phyloP scores from a whole-genome alignment of 1,139 yeast species.

The Pichia cactophila region DNA sequence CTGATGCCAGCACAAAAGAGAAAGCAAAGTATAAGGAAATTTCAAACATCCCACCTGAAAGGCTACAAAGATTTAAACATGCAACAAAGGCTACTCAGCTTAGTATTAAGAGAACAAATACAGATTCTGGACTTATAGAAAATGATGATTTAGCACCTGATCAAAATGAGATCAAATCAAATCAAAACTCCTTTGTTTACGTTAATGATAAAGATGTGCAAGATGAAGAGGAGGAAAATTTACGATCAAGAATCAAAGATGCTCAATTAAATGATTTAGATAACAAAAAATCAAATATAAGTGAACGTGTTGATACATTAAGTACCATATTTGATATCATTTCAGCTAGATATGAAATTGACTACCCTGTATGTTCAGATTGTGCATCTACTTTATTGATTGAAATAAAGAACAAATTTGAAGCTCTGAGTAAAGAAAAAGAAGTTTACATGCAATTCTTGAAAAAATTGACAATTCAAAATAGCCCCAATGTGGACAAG shows the following conservation, averaged over 20 bases:
- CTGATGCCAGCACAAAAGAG: neutral
- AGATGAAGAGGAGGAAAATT: conserved; percentile 1
- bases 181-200: conserved; percentile 7
- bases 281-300: conserved; percentile 28
- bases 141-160: neutral
- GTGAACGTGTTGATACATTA: conserved; percentile 34
- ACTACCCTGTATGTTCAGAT: conserved; percentile 81
- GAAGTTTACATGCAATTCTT: conserved; percentile 71
- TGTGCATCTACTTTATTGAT: conserved; percentile 65
- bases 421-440: conserved; percentile 68
- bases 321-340: conserved; percentile 60
- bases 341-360: conserved; percentile 68
- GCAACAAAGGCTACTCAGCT: conserved; percentile 17
- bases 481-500: conserved; percentile 37
- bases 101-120: conserved; percentile 2
- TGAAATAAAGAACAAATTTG: conserved; percentile 65
- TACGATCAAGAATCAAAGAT: neutral
- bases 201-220: conserved; percentile 8
- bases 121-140: neutral
- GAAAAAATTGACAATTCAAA: conserved; percentile 56
- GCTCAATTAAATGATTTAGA: conserved; percentile 6
- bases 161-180: neutral
- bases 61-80: conserved; percentile 28
- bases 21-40: conserved; percentile 28
- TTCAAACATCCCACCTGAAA: conserved; percentile 11